A percentile compares a stretch with the other conserved stretches of the same genome.
phyloP scores from a whole-genome alignment of 768 basidiomycete species.

The Hortiboletus campestris region DNA sequence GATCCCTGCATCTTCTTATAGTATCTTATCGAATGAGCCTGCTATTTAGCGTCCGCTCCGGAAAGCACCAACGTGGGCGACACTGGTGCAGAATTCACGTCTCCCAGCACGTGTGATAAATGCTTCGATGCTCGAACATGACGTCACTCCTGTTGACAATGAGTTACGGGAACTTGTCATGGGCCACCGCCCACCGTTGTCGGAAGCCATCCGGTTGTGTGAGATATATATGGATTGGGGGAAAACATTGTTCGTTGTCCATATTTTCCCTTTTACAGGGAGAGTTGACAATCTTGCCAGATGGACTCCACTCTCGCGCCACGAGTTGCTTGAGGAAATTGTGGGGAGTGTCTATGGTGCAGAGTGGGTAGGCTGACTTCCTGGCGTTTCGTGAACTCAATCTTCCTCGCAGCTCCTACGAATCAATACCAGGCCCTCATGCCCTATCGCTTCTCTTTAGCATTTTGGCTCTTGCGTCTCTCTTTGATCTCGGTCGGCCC shows the following conservation, averaged over 20 bases:
- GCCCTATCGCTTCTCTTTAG: conserved; percentile 61
- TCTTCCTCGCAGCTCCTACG: conserved; percentile 35
- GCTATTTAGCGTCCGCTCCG: conserved; percentile 25
- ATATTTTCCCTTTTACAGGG: neutral
- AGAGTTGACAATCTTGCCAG: conserved; percentile 31
- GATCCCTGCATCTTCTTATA: neutral
- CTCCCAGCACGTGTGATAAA: conserved; percentile 43
- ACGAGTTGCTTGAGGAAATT: conserved; percentile 57
- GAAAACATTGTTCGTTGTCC: conserved; percentile 48
- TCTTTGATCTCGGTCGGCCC: conserved; percentile 54
- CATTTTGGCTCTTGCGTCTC: conserved; percentile 60
- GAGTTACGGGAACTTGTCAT: conserved; percentile 46
- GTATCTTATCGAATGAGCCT: neutral
- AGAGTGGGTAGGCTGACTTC: conserved; percentile 36
- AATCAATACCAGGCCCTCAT: conserved; percentile 44
- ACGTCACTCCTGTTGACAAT: conserved; percentile 28
- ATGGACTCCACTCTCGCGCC: conserved; percentile 51
- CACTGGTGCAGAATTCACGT: conserved; percentile 29
- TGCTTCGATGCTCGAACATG: conserved; percentile 34
- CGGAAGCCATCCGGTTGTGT: conserved; percentile 59
- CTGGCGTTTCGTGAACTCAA: neutral
- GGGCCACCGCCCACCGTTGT: conserved; percentile 49
- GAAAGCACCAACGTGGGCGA: conserved; percentile 12
- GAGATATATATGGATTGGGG: conserved; percentile 67
- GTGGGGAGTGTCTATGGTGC: conserved; percentile 53